phyloP scores from a whole-genome alignment of 129 eudicot genomes.

The Heracleum sosnowskyi region DNA sequence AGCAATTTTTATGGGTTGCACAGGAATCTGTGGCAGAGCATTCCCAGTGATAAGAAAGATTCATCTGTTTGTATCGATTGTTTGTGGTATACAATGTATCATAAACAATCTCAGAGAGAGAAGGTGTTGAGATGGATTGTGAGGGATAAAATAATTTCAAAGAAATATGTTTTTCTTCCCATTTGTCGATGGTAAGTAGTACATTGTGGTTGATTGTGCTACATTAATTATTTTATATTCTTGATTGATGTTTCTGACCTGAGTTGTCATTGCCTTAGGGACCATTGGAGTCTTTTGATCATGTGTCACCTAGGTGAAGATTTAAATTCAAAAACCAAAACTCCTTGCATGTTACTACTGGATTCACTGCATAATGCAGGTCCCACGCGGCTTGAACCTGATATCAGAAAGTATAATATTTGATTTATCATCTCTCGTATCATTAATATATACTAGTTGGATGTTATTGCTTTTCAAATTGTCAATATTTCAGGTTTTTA shows the following conservation, averaged over 20 bases:
- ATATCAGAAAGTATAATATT: conserved; percentile 44
- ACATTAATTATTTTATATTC: background rate
- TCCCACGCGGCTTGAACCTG: conserved; percentile 47
- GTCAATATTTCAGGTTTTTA: conserved; percentile 39
- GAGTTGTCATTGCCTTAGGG: conserved; percentile 32
- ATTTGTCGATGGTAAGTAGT: conserved; percentile 55
- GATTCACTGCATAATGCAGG: conserved; percentile 52
- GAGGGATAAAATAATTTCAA: conserved; percentile 46
- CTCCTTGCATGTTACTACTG: conserved; percentile 71
- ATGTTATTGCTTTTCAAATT: background rate
- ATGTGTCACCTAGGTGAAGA: conserved; percentile 65
- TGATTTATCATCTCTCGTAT: background rate
- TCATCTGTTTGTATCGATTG: conserved; percentile 45
- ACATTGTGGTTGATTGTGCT: background rate
- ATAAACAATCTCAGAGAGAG: conserved; percentile 16
- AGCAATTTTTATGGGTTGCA: background rate
- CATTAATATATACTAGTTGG: background rate
- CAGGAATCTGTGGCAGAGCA: conserved; percentile 53
- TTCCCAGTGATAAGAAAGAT: conserved; percentile 41
- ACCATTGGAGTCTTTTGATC: conserved; percentile 74
- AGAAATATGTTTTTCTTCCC: conserved; percentile 64
- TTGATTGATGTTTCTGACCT: conserved; percentile 5
- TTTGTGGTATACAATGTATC: conserved; percentile 50
- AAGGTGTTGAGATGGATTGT: conserved; percentile 57
- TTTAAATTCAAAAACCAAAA: conserved; percentile 24